Base-by-base conservation (phyloP, 129 eudicot genomes). In the Tagetes patula region DNA sequence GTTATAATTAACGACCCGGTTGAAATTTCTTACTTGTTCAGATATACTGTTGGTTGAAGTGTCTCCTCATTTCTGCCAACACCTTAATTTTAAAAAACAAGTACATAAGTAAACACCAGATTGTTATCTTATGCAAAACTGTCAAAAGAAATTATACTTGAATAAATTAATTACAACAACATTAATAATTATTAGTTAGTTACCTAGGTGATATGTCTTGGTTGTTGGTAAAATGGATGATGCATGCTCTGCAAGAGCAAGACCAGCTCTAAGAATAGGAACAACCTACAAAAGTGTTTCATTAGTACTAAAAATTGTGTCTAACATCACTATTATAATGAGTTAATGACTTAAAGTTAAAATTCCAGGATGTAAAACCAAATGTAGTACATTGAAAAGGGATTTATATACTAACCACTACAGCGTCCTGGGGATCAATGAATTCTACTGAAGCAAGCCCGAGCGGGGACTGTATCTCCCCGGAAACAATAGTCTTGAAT, bases 251-350 rank as follows among this genome's bases (percentile, higher is more conserved):
- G 99, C 97, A 56, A 95, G 96, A 77, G 91, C 99, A 83, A 95
- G 97, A 69, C 99, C 99, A 72, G 99, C 99, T 84, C 99, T 91
- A 71, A 95, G 73, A 30, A 95, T 88, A 13, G 99, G 99, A 82
- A 95, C 80, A 70, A 95, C 82, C 97, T 95, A 88, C 72, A 77
- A 76, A 38, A 36, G 31, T 20, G 53, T 33, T 46, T 37, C 59
- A n/a, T 47, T 58, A 54, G 54, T 33, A 56, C 20, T 33, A 39
- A 40, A 27, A 49, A 3, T 3, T 3, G 2, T 14, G 5, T 27
- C 8, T 54, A 41, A 72, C 31, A 30, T 2, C 61, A 7, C 71
- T 63, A 36, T 38, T 48, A 49, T 63, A 31, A 30, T 11, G 53
- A 38, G 27, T 20, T 20, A 20, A 20, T 20, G 27, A 20, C 27